Conservation (phyloP, 352 stramenopile species). For the Elongisporangium prolatum region DNA sequence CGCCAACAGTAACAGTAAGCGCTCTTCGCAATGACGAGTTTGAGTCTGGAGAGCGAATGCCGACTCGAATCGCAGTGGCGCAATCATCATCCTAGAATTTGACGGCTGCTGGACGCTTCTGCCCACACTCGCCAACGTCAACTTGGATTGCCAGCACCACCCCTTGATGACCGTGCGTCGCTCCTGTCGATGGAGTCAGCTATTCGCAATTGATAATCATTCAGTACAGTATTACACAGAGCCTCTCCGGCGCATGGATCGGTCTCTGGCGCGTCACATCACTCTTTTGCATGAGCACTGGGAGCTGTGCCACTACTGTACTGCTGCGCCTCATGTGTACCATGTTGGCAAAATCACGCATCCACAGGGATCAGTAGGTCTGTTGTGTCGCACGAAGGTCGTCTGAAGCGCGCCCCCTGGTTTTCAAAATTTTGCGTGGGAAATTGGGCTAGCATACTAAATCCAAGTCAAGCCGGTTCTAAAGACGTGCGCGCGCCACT, state of each 20-base stretch:
- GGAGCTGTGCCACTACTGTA: neutral
- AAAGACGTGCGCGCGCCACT: neutral
- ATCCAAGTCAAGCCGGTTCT: neutral
- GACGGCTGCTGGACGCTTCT: neutral
- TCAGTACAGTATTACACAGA: neutral
- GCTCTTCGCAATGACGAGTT: neutral
- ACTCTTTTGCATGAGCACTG: neutral
- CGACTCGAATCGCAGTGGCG: neutral
- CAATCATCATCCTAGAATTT: neutral
- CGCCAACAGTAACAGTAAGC: too few species aligned
- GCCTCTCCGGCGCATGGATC: neutral
- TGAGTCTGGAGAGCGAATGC: neutral
- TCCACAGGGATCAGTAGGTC: too few species aligned
- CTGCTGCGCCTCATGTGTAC: neutral
- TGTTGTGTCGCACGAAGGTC: neutral
- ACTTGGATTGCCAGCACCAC: neutral
- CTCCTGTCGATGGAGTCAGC: neutral
- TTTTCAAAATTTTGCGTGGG: conserved; percentile 9
- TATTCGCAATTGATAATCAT: neutral
- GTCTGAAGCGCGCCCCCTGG: neutral
- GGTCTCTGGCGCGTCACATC: neutral
- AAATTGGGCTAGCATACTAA: conserved; percentile 5
- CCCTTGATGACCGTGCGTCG: too few species aligned
- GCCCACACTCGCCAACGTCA: neutral
- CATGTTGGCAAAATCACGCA: too few species aligned